phyloP scores from a whole-genome alignment of 495 filamentous ascomycete species.

The Lasiosphaeriaceae sp. region DNA sequence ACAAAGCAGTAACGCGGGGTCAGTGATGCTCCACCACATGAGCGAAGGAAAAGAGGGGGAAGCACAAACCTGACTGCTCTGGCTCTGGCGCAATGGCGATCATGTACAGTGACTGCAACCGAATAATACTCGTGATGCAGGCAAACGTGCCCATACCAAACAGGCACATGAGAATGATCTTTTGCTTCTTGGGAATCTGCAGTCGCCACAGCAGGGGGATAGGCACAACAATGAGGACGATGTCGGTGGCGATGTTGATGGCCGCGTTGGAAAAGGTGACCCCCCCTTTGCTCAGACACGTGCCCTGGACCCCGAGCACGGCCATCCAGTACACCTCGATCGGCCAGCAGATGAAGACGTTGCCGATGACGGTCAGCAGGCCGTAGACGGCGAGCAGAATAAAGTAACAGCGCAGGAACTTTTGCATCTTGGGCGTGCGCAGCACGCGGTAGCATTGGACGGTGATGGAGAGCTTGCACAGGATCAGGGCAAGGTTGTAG shows the following conservation, averaged over 20 bases:
- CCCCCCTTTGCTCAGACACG: slow-evolving; percentile 29
- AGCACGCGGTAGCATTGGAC: slow-evolving; percentile 30
- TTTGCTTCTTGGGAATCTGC: slow-evolving; percentile 17
- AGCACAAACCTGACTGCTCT: slow-evolving; percentile 9
- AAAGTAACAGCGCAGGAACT: slow-evolving; percentile 17
- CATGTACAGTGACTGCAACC: slow-evolving; percentile 13
- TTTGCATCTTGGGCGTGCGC: slow-evolving; percentile 9
- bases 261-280: slow-evolving; percentile 37
- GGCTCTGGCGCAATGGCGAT: slow-evolving; percentile 5
- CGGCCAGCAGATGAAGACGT: slow-evolving; percentile 41
- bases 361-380: slow-evolving; percentile 20
- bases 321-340: slow-evolving; percentile 33
- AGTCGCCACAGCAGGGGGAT: slow-evolving; percentile 27
- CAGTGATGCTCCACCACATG: too few species aligned
- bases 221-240: slow-evolving; percentile 35
- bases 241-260: slow-evolving; percentile 39
- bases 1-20: too few species aligned
- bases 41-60: background rate
- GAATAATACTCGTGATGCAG: slow-evolving; percentile 16
- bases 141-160: slow-evolving; percentile 21
- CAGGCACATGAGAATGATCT: slow-evolving; percentile 16
- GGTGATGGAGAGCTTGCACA: slow-evolving; percentile 27
- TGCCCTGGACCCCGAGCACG: slow-evolving; percentile 8
- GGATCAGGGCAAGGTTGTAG: slow-evolving; percentile 22
- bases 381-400: slow-evolving; percentile 19